Base-by-base conservation (phyloP, 257 asterid genomes). In the Nicotiana benthamiana region DNA sequence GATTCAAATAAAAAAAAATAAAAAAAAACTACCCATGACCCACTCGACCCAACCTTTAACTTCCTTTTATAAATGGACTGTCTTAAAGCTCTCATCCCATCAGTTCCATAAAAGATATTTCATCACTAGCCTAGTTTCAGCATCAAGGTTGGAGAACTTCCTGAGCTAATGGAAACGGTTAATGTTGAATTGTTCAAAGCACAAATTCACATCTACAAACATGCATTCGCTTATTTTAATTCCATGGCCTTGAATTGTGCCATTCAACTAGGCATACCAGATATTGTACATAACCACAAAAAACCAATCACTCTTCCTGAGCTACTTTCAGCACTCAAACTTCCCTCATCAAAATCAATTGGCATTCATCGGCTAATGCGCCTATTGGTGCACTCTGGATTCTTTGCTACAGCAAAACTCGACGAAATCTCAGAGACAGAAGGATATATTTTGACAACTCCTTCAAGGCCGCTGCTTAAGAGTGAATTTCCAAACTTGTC, bases 241-340 rank as follows among this genome's bases (percentile, higher is more conserved):
- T 79, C 88, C 32, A 80, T 82, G 86, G 62, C 80, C 9, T 79
- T 85, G 13, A 57, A 80, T 24, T 74, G 82, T 64, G 82, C 82
- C 24, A 24, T 85, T 67, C 80, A 85, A 27, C 75, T 84, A 64
- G 82, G 80, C 46, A 28, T 81, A 36, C 82, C 82, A 26, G 77
- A 84, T 76, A 74, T 72, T 4, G 43, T 82, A 9, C 83, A 85
- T 67, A 43, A 63, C n/a, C 80, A 85, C 16, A 64, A 80, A 70
- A 82, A 85, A 43, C 82, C 87, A 27, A 82, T 79, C 81, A 79
- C 81, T 10, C 81, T 85, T 17, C 28, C 82, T 4, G 75, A 85
- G 5, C 72, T 85, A 15, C 46, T 82, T 28, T 48, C 79, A 0
- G 75, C 77, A 18, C 85, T 85, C 24, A 63, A 81, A 7, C 77